Evolutionary conservation across 768 basidiomycete genomes (phyloP).

Genomic region (Naganishia friedmannii): DNA sequence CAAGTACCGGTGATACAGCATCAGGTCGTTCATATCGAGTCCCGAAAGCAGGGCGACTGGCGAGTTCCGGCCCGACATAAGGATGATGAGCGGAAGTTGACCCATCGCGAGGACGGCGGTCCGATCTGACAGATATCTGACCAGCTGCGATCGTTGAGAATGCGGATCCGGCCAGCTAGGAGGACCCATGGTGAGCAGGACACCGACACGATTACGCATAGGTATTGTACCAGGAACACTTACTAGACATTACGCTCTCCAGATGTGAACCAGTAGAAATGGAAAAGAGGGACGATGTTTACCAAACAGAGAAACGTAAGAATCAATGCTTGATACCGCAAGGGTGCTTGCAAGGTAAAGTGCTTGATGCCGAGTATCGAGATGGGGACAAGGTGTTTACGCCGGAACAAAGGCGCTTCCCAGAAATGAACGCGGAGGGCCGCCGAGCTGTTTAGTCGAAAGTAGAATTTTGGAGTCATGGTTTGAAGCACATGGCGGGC

Average conservation of each 20-base stretch:
- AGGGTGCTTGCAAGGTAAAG: conserved; percentile 7
- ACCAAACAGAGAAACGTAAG: background rate
- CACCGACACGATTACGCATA: too few relatives aligned
- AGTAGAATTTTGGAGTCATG: too few relatives aligned
- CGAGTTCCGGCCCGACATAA: conserved; percentile 10
- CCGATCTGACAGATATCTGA: conserved; percentile 9
- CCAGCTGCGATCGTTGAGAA: background rate
- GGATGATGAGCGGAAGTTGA: conserved; percentile 9
- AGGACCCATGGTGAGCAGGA: background rate
- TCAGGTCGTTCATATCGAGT: conserved; percentile 21
- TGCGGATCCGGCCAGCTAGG: conserved; percentile 12
- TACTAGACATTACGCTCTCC: conserved; percentile 15
- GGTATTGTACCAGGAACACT: background rate
- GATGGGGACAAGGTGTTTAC: background rate
- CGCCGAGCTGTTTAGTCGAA: background rate
- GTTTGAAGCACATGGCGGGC: background rate
- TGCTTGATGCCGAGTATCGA: conserved; percentile 1
- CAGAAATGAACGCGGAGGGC: conserved; percentile 1
- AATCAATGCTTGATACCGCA: conserved; percentile 11
- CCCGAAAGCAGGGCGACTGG: conserved; percentile 13
- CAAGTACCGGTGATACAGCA: conserved; percentile 11
- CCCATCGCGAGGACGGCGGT: conserved; percentile 7
- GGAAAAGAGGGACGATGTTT: background rate
- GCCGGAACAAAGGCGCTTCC: background rate
- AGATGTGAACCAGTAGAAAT: background rate